Conservation (phyloP, 139 green algal species). For the Chlorella sp. region DNA sequence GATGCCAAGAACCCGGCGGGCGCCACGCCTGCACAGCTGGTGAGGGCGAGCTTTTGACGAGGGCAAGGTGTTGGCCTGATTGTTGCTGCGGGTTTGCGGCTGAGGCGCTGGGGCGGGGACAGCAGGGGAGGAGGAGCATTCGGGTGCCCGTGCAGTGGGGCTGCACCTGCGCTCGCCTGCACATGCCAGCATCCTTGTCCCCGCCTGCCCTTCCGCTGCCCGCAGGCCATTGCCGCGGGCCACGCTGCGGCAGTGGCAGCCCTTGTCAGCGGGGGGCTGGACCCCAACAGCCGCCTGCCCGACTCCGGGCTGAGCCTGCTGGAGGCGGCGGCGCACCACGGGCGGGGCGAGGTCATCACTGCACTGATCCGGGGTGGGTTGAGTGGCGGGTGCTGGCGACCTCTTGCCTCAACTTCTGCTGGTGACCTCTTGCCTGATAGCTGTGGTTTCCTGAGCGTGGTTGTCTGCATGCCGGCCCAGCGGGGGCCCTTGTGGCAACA, state of each 20-base stretch:
- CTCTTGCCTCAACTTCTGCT: too few species aligned
- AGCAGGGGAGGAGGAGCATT: neutral
- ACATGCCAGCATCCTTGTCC: neutral
- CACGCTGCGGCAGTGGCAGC: constrained; percentile 2
- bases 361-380: neutral
- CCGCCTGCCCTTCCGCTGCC: neutral
- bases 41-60: neutral
- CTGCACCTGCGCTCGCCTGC: neutral
- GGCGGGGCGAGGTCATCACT: neutral
- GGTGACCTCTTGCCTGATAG: too few species aligned
- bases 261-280: neutral
- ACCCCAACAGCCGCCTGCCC: constrained; percentile 1
- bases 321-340: neutral
- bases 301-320: constrained; percentile 2
- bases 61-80: neutral
- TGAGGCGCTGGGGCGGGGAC: neutral
- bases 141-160: neutral
- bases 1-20: neutral
- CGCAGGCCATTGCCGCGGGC: neutral
- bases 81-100: neutral
- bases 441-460: too few species aligned
- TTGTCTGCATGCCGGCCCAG: too few species aligned
- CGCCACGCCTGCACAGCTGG: neutral
- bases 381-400: too few species aligned
- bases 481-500: too few species aligned